Conservation (phyloP, 768 basidiomycete species). For the Psilocybe sp. region DNA sequence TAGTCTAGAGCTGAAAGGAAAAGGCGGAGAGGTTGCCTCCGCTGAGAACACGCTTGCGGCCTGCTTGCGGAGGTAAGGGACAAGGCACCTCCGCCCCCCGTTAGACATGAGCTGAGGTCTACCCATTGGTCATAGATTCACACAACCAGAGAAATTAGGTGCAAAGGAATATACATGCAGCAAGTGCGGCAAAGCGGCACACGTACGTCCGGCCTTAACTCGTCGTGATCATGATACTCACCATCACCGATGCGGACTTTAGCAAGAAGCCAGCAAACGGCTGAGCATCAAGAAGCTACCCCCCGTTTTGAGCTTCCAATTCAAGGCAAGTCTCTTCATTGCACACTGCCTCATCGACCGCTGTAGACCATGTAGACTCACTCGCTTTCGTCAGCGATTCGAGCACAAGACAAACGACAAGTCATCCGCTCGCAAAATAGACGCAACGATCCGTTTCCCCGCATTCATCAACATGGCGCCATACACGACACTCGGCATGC, state of each 20-base stretch:
- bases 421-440: conserved; percentile 79
- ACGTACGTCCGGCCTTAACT: conserved; percentile 36
- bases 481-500: conserved; percentile 68
- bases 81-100: conserved; percentile 7
- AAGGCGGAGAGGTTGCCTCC: conserved; percentile 37
- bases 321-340: conserved; percentile 61
- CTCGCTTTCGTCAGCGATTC: conserved; percentile 61
- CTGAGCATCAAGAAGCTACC: conserved; percentile 84
- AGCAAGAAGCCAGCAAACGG: conserved; percentile 77
- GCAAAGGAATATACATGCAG: conserved; percentile 81
- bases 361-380: not conserved
- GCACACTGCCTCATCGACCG: not conserved
- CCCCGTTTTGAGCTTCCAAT: conserved; percentile 88
- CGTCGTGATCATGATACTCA: not conserved
- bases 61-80: conserved; percentile 67
- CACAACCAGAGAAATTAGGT: conserved; percentile 80
- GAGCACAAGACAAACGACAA: conserved; percentile 81
- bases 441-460: conserved; percentile 79
- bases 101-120: conserved; percentile 3
- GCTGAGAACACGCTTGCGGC: conserved; percentile 68
- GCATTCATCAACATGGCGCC: conserved; percentile 85
- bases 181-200: conserved; percentile 72
- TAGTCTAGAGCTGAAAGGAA: conserved; percentile 73
- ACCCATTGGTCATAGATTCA: conserved; percentile 52
- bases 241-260: not conserved